Evolutionary conservation across 257 asterid species (phyloP), one percentile per base, ranked within the genome.

Genomic region (Euphrasia confusa): DNA sequence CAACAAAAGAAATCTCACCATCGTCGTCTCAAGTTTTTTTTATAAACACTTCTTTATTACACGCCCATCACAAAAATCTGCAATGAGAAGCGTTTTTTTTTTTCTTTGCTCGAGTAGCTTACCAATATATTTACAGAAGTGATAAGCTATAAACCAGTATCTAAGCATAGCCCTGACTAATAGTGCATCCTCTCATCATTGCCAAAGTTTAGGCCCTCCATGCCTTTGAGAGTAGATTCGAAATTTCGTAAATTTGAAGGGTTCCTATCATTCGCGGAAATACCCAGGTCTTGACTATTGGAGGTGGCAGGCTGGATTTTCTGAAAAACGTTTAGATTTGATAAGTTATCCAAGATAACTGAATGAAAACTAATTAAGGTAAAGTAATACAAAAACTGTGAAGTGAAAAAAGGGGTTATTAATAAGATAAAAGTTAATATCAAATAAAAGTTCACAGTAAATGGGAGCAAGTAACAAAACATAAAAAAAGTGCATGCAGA

Each of bases 171-270:
- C 42, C 42, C 42, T 68, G 49, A 70, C 74, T 85, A 82, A 68
- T 75, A 65, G 44, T 81, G 91, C 71, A 78, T 69, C 76, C 77
- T 81, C 70, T 81, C 87, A 35, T 91, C 84, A 57, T 75, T 78
- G 79, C 83, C 81, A 70, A 92, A 72, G 74, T 83, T 84, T 56
- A 92, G 81, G 75, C 86, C 75, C 75, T 86, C 98, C 32, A 92
- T 81, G 7, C 90, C 97, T 78, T 81, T 89, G 59, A 86, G 77
- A 80, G 98, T 75, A 32, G 95, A 78, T 48, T 92, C 95, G 0
- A 77, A 67, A 60, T 71, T 72, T 74, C 75, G 77, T 5, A 75
- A 28, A 78, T 76, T 86, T 7, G 90, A 56, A 52, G 81, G 66
- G 72, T 68, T 71, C 70, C 75, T 76, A 53, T 76, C 82, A 17